Evolutionary conservation across 306 rosid genomes (phyloP).

Genomic region (Ceratonia siliqua): DNA sequence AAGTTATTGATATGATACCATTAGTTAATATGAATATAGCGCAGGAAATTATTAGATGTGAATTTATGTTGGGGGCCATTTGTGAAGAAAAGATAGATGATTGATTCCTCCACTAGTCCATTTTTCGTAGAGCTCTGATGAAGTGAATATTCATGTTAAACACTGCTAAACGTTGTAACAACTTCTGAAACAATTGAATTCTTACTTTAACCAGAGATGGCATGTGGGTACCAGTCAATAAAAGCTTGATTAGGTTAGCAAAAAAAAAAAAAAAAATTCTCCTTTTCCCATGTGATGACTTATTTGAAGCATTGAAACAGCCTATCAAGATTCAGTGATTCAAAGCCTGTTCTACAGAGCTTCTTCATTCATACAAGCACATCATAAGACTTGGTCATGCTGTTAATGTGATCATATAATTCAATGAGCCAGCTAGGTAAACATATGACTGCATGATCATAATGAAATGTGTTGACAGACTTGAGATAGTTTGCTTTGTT

Average conservation of each 20-base stretch:
- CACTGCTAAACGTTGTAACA: neutral
- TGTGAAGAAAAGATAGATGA: neutral
- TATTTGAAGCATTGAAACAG: neutral
- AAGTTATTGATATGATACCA: too few relatives aligned
- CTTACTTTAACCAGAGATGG: neutral
- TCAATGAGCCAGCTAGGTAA: conserved; percentile 2
- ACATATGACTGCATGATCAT: neutral
- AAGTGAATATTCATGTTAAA: neutral
- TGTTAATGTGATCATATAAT: neutral
- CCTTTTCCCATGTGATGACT: neutral
- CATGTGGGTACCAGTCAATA: neutral
- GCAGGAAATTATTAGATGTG: neutral
- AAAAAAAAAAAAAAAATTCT: neutral
- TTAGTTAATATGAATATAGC: too few relatives aligned
- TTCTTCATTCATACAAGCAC: neutral
- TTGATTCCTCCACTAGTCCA: neutral
- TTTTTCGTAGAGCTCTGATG: neutral
- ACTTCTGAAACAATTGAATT: neutral
- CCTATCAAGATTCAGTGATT: neutral
- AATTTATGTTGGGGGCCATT: neutral
- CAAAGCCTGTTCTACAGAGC: neutral
- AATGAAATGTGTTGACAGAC: neutral
- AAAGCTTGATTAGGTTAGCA: neutral
- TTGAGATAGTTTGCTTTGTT: neutral
- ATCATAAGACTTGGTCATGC: neutral